Percentiles rank a stretch among this genome's conserved stretches.
phyloP scores from a whole-genome alignment of 352 stramenopile species.

The Pythium insidiosum region DNA sequence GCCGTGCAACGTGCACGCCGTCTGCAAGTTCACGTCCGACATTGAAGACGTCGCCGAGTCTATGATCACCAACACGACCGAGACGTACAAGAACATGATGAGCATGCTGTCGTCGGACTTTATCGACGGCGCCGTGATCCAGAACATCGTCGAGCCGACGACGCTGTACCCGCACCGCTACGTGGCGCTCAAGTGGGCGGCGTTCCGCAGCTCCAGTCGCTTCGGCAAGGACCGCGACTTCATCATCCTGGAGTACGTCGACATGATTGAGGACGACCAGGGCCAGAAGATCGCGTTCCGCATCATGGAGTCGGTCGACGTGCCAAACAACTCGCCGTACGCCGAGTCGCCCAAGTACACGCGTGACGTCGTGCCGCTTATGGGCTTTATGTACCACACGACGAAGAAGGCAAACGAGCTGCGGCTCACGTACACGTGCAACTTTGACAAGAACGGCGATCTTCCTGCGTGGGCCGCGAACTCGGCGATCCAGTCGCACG shows the following conservation, averaged over 20 bases:
- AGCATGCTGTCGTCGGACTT: slow-evolving; percentile 78
- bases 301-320: slow-evolving; percentile 79
- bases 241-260: slow-evolving; percentile 82
- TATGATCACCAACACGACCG: slow-evolving; percentile 73
- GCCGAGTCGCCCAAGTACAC: slow-evolving; percentile 57
- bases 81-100: slow-evolving; percentile 84
- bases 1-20: slow-evolving; percentile 81
- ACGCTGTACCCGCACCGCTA: slow-evolving; percentile 61
- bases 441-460: slow-evolving; percentile 80
- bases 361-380: slow-evolving; percentile 69
- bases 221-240: slow-evolving; percentile 78
- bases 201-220: slow-evolving; percentile 76
- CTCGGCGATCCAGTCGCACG: slow-evolving; percentile 80
- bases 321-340: slow-evolving; percentile 44
- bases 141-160: slow-evolving; percentile 73
- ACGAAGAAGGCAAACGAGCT: slow-evolving; percentile 73
- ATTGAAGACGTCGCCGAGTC: slow-evolving; percentile 80
- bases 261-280: slow-evolving; percentile 83
- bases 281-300: slow-evolving; percentile 78
- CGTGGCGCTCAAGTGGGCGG: slow-evolving; percentile 79
- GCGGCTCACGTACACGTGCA: slow-evolving; percentile 83
- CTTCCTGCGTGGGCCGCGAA: slow-evolving; percentile 77
- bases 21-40: slow-evolving; percentile 70
- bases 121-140: slow-evolving; percentile 68
- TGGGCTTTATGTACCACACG: slow-evolving; percentile 85